Percentiles rank a stretch among this genome's conserved stretches.
phyloP scores from a whole-genome alignment of 164 flowering plant genomes.

The Macadamia tetraphylla region DNA sequence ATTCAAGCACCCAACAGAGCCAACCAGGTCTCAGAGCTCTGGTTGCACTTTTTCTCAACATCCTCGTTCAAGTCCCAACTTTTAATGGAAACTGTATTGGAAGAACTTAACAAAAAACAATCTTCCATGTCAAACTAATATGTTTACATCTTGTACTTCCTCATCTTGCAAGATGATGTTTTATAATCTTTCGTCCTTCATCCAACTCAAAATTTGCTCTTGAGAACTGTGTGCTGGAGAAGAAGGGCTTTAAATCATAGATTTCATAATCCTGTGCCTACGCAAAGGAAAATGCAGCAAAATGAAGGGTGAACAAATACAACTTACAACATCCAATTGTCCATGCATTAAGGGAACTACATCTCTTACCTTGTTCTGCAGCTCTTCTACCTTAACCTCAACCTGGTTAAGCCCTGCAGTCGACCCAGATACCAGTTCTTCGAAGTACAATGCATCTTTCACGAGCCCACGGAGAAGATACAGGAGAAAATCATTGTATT shows the following conservation, averaged over 20 bases:
- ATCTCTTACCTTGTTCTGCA: conserved; percentile 67
- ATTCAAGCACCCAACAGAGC: too few relatives aligned
- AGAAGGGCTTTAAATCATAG: conserved; percentile 67
- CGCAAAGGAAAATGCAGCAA: conserved; percentile 7
- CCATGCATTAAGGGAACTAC: background rate
- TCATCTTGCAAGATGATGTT: conserved; percentile 40
- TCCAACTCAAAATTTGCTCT: conserved; percentile 53
- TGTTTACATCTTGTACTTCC: background rate
- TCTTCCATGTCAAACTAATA: too few relatives aligned
- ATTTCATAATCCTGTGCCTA: conserved; percentile 85
- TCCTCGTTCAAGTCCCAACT: too few relatives aligned
- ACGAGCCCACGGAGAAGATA: conserved; percentile 75
- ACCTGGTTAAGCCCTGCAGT: conserved; percentile 41
- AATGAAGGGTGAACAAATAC: background rate
- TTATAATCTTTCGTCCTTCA: conserved; percentile 44
- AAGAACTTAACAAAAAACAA: too few relatives aligned
- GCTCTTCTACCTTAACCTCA: conserved; percentile 72
- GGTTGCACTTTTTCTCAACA: too few relatives aligned
- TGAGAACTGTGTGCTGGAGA: conserved; percentile 52
- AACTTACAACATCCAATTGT: background rate
- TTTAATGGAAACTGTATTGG: too few relatives aligned
- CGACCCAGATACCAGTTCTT: conserved; percentile 74
- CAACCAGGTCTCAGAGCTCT: too few relatives aligned
- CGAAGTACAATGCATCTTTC: conserved; percentile 75
- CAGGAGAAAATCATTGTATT: conserved; percentile 68